Evolutionary conservation across 164 flowering plant species (phyloP).

Genomic region (Vitis amurensis): DNA sequence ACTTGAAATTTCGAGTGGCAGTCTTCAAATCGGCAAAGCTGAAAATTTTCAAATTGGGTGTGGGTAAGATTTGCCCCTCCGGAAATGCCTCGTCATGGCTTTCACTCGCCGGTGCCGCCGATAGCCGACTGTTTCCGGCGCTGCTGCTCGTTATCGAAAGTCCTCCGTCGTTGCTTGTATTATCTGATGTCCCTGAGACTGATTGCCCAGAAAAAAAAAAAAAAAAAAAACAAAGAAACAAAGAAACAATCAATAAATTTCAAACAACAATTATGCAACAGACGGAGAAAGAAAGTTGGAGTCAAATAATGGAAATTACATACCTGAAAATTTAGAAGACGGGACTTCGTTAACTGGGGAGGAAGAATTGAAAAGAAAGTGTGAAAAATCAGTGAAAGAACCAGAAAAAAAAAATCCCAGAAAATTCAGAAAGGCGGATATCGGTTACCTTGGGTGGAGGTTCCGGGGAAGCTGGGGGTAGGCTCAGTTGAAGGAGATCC

Average conservation of each 20-base stretch:
- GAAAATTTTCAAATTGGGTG: conserved; percentile 51
- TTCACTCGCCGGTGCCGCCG: conserved; percentile 26
- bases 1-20: conserved; percentile 56
- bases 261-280: neutral
- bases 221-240: too few relatives aligned
- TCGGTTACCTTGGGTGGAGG: conserved; percentile 17
- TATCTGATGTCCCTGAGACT: conserved; percentile 16
- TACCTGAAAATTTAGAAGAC: neutral
- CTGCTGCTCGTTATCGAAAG: conserved; percentile 23
- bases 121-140: conserved; percentile 22
- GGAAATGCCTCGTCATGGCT: conserved; percentile 26
- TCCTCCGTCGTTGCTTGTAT: conserved; percentile 14
- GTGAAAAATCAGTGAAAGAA: neutral
- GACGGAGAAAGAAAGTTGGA: neutral
- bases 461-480: conserved; percentile 1
- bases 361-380: neutral
- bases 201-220: neutral
- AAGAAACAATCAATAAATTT: neutral
- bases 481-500: conserved; percentile 5
- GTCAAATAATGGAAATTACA: neutral
- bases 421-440: neutral
- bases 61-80: conserved; percentile 45
- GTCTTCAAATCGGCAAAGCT: conserved; percentile 52
- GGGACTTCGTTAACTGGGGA: neutral
- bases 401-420: neutral